Evolutionary conservation across 2,329 filamentous ascomycete genomes (phyloP).

Genomic region (Alternaria sp.): DNA sequence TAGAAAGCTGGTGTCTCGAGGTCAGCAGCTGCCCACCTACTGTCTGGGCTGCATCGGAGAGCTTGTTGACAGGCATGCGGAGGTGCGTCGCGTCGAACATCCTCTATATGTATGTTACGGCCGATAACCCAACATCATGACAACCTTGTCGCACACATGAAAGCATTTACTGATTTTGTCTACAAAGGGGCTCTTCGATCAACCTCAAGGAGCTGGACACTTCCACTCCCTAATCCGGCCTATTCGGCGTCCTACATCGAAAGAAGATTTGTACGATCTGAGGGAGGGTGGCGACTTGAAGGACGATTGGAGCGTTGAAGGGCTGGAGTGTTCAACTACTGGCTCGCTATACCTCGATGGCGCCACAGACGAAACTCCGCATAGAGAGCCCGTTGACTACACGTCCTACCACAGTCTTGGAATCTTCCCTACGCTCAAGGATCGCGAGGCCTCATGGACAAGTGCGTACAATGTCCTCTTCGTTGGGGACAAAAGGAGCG

Average conservation of each 20-base stretch:
- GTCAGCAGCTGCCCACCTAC: constrained; percentile 2
- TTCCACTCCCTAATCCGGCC: not conserved
- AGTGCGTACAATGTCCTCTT: not conserved
- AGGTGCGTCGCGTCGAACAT: not conserved
- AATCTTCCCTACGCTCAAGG: not conserved
- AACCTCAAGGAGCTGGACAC: not conserved
- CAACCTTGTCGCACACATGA: not conserved
- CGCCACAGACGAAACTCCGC: not conserved
- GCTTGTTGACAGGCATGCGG: constrained; percentile 6
- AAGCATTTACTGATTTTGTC: not conserved
- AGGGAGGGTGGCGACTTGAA: not conserved
- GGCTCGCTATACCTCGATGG: not conserved
- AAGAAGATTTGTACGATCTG: not conserved
- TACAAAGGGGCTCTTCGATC: not conserved
- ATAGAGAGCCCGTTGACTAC: not conserved
- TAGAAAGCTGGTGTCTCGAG: not conserved
- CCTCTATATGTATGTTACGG: not conserved
- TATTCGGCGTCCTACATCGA: not conserved
- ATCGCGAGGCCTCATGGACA: not conserved
- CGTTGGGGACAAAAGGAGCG: not conserved
- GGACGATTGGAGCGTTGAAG: not conserved
- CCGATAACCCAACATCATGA: not conserved
- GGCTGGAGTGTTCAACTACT: not conserved
- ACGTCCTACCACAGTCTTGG: not conserved
- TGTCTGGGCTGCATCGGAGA: constrained; percentile 19